Percentiles rank a stretch among this genome's conserved stretches.
phyloP scores from a whole-genome alignment of 2,329 filamentous ascomycete genomes.

The Aspergillus ochraceoroseus region DNA sequence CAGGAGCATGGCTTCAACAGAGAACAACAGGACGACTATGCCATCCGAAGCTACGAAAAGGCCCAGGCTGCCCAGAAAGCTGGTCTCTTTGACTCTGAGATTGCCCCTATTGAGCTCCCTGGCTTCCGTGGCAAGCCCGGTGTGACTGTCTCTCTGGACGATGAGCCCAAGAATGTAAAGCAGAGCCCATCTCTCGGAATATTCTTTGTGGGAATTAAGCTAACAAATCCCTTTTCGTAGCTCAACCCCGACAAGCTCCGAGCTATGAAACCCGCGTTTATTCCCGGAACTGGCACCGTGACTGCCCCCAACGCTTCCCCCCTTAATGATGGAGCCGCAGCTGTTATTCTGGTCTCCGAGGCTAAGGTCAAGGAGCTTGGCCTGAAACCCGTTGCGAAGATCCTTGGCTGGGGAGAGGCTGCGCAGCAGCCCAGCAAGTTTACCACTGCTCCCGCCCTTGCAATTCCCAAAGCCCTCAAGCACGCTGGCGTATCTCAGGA shows the following conservation, averaged over 20 bases:
- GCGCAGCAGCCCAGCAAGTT: slow-evolving; percentile 89
- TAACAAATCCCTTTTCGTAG: slow-evolving; percentile 24
- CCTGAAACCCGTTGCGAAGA: slow-evolving; percentile 90
- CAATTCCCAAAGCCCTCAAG: slow-evolving; percentile 95
- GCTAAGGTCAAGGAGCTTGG: slow-evolving; percentile 87
- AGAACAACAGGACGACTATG: slow-evolving; percentile 89
- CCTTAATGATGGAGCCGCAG: slow-evolving; percentile 89
- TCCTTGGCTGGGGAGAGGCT: slow-evolving; percentile 94
- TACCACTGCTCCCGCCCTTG: slow-evolving; percentile 86
- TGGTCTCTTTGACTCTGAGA: slow-evolving; percentile 78
- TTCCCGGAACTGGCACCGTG: slow-evolving; percentile 71
- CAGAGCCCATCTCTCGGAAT: too few relatives aligned
- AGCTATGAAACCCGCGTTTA: slow-evolving; percentile 77
- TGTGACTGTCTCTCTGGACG: slow-evolving; percentile 74
- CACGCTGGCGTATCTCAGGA: slow-evolving; percentile 77
- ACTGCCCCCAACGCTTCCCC: slow-evolving; percentile 96
- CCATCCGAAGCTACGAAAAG: slow-evolving; percentile 90
- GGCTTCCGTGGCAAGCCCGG: slow-evolving; percentile 86
- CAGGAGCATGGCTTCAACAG: slow-evolving; percentile 74
- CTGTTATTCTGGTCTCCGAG: slow-evolving; percentile 89
- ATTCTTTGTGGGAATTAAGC: too few relatives aligned
- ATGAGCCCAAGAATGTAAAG: slow-evolving; percentile 83
- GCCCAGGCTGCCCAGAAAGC: slow-evolving; percentile 78
- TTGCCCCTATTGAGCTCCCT: slow-evolving; percentile 80
- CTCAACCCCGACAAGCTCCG: slow-evolving; percentile 78